Base-by-base conservation (phyloP, 768 basidiomycete species). In the Pleurotus djamor region DNA sequence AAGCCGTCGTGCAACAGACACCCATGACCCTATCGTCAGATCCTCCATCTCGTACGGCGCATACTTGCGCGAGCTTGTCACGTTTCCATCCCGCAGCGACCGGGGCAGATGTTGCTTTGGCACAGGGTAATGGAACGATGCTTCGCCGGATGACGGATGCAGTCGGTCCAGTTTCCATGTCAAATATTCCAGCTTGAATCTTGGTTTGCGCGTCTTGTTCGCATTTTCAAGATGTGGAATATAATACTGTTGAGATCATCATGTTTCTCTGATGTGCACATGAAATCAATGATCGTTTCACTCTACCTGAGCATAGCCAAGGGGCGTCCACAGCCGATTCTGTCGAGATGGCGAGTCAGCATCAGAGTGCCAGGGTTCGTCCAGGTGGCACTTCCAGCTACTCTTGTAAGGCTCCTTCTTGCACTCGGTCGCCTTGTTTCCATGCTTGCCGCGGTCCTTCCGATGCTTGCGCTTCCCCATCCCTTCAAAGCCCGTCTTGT, bases 251-350 rank as follows among this genome's bases (percentile, higher is more conserved):
- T 28, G 21, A 28, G 21, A 28, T 28, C 21, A 51, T 36, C 59
- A 57, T 55, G 48, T 50, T 47, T 64, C 62, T 36, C 64, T 54
- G 43, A 41, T 60, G 43, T 51, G 35, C 59, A 48, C 36, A 21
- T 51, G 45, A 49, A 49, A 41, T 36, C 43, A 56, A 64, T 65
- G 64, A 37, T 33, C 28, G 9, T 38, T 59, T n/a, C 21, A 64
- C 81, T 57, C 68, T 16, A 92, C 93, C 83, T 96, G 94, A 51
- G 90, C 87, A 76, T 88, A 97, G 48, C 92, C 92, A 44, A 95
- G 74, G 4, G 91, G 88, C 7, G 85, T 83, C 82, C 88, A 89
- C 49, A 80, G 78, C 52, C 75, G 75, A 70, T 94, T 95, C 36
- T 66, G 76, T 59, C 91, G 78, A 28, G 90, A 90, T 9, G 94